Evolutionary conservation across 192 early-diverging fungal genomes (phyloP).

Genomic region (Paraglomus occultum): DNA sequence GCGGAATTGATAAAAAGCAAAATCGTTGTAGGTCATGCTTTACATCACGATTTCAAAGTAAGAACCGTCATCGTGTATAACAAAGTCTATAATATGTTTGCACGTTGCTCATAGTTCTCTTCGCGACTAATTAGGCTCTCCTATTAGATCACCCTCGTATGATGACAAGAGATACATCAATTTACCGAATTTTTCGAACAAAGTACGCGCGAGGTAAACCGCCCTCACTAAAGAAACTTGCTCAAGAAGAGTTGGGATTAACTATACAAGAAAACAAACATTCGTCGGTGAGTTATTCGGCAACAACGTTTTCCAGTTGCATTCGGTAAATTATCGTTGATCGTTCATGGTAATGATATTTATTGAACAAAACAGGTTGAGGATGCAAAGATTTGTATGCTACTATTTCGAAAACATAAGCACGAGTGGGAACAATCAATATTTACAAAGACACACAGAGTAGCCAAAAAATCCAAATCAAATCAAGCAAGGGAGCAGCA

Average conservation of each 20-base stretch:
- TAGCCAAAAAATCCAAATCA: too few relatives aligned
- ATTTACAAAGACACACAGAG: too few relatives aligned
- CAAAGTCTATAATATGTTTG: too few relatives aligned
- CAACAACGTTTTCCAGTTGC: not conserved
- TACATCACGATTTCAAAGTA: slow-evolving; percentile 80
- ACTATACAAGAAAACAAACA: slow-evolving; percentile 86
- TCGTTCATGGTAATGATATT: not conserved
- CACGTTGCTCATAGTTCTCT: too few relatives aligned
- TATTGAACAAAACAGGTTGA: slow-evolving; percentile 52
- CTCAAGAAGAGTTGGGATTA: slow-evolving; percentile 68
- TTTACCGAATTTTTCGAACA: slow-evolving; percentile 75
- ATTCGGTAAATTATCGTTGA: not conserved
- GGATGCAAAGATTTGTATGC: slow-evolving; percentile 88
- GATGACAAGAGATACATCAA: slow-evolving; percentile 81
- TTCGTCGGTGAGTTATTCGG: slow-evolving; percentile 62
- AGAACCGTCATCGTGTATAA: not conserved
- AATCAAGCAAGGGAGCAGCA: too few relatives aligned
- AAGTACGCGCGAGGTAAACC: slow-evolving; percentile 59
- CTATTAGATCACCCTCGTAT: slow-evolving; percentile 77
- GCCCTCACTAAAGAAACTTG: slow-evolving; percentile 75
- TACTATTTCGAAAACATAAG: slow-evolving; percentile 82
- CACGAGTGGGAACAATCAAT: slow-evolving; percentile 71
- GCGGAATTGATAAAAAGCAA: slow-evolving; percentile 81
- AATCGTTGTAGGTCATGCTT: slow-evolving; percentile 88
- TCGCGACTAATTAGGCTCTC: slow-evolving; percentile 60